Percentiles rank a stretch among this genome's conserved stretches.
Evolutionary conservation across 805 yeast genomes (phyloP).

Genomic region (Starmerella kuoi): DNA sequence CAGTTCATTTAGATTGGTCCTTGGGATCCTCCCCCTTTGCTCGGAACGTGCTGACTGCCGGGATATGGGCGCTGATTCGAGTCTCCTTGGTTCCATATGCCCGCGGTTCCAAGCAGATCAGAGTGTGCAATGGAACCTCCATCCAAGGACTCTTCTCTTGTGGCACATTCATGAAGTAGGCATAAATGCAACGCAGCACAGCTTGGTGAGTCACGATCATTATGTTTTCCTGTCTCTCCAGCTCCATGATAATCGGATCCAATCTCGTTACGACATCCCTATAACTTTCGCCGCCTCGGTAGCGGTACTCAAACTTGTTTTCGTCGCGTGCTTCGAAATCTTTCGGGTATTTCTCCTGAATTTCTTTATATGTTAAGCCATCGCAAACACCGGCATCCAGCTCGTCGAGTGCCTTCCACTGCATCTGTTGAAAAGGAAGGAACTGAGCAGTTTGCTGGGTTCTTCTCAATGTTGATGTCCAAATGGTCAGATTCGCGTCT

Average conservation of each 20-base stretch:
- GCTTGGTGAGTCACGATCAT: slow-evolving; percentile 96
- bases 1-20: too few species aligned
- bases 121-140: slow-evolving; percentile 93
- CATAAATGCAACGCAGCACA: slow-evolving; percentile 88
- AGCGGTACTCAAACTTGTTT: slow-evolving; percentile 87
- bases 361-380: slow-evolving; percentile 91
- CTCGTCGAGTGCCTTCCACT: slow-evolving; percentile 96
- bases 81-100: slow-evolving; percentile 84
- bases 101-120: slow-evolving; percentile 88
- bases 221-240: slow-evolving; percentile 93
- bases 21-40: slow-evolving; percentile 64
- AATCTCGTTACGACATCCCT: slow-evolving; percentile 87
- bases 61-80: slow-evolving; percentile 86
- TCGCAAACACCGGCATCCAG: slow-evolving; percentile 96
- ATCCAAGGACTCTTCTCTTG: slow-evolving; percentile 98
- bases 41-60: slow-evolving; percentile 94
- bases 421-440: slow-evolving; percentile 68
- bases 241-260: slow-evolving; percentile 96
- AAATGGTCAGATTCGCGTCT: slow-evolving; percentile 58
- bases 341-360: slow-evolving; percentile 73
- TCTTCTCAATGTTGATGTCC: slow-evolving; percentile 88
- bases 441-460: slow-evolving; percentile 85
- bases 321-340: slow-evolving; percentile 94
- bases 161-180: slow-evolving; percentile 96
- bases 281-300: slow-evolving; percentile 94